Base-by-base conservation (phyloP, 352 stramenopile species). In the Phytopythium mirpurense region DNA sequence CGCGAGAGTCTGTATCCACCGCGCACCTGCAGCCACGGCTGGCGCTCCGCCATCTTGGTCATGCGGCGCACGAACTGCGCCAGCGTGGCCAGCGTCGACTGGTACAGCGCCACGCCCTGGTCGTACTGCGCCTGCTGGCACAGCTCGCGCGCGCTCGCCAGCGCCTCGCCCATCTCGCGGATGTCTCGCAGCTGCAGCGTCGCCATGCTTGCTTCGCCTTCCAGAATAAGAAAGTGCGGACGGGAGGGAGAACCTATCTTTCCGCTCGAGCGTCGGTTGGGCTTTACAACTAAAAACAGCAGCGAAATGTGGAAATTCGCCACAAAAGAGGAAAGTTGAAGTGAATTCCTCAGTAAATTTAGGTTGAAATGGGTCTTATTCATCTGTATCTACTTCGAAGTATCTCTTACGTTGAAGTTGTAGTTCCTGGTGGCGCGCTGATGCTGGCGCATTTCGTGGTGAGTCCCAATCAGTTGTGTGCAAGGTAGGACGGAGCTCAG, bases 21-120 rank as follows among this genome's bases (percentile, higher is more conserved):
- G 29, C 29, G 5, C 24, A 47, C 41, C 41, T 92, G 79, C 18
- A 93, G 69, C 83, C 83, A 91, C 9, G 74, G 74, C 51, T 91
- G 80, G n/a, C 80, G 78, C 61, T 91, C 83, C 2, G 70, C 60
- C 68, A 86, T 88, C 40, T 84, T 84, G 43, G 62, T 78, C 62
- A 91, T 82, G 32, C 68, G 54, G 31, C 76, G 74, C 42, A 91
- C 78, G 50, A 83, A 88, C 51, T 83, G 73, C 24, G 60, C 74
- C 42, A 89, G 62, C 40, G 65, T 70, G 34, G 69, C 55, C 51
- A 90, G 61, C 34, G 81, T 85, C n/a, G 72, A 67, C 50, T 75
- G 60, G 55, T 75, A 90, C 15, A 90, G 62, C 47, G 41, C 65
- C n/a, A 93, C 63, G 0, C 75, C 73, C 27, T 74, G 67, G 18